A percentile compares a stretch with the other conserved stretches of the same genome.
phyloP scores from a whole-genome alignment of 495 filamentous ascomycete species.

The Lasiosphaeriaceae sp. region DNA sequence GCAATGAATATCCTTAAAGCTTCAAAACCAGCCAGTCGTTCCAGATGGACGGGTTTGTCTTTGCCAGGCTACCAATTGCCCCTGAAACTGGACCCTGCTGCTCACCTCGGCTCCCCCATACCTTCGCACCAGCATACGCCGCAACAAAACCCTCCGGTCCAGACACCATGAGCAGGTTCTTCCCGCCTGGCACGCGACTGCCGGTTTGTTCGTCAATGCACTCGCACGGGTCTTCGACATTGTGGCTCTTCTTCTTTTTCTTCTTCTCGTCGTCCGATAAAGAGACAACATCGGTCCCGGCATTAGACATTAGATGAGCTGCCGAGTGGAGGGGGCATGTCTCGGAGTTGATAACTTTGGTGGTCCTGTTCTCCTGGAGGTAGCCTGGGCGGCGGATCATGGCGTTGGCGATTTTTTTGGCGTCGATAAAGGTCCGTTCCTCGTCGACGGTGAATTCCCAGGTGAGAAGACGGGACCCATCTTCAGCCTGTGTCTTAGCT shows the following conservation, averaged over 20 bases:
- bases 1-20: slow-evolving; percentile 28
- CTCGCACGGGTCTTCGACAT: no score
- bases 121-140: slow-evolving; percentile 72
- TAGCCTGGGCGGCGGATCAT: background rate
- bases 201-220: slow-evolving; percentile 2
- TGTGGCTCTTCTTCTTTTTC: no score
- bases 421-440: slow-evolving; percentile 58
- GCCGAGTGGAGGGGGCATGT: no score
- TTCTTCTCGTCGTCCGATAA: no score
- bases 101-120: slow-evolving; percentile 67
- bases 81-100: slow-evolving; percentile 57
- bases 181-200: slow-evolving; percentile 17
- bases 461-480: slow-evolving; percentile 51
- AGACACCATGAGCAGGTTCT: slow-evolving; percentile 70
- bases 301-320: no score
- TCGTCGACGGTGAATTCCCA: slow-evolving; percentile 79
- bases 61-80: slow-evolving; percentile 32
- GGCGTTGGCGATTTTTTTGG: slow-evolving; percentile 1
- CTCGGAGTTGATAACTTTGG: no score
- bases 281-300: no score
- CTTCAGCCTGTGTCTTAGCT: slow-evolving; percentile 24
- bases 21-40: slow-evolving; percentile 49
- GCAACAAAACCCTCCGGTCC: slow-evolving; percentile 88
- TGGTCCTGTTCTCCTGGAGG: background rate
- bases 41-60: slow-evolving; percentile 13